These are phyloP conservation scores for Stachybotrys echinatus DNA, from an alignment of 2,329 filamentous ascomycete genomes.

Conservation along the genomic window DNA sequence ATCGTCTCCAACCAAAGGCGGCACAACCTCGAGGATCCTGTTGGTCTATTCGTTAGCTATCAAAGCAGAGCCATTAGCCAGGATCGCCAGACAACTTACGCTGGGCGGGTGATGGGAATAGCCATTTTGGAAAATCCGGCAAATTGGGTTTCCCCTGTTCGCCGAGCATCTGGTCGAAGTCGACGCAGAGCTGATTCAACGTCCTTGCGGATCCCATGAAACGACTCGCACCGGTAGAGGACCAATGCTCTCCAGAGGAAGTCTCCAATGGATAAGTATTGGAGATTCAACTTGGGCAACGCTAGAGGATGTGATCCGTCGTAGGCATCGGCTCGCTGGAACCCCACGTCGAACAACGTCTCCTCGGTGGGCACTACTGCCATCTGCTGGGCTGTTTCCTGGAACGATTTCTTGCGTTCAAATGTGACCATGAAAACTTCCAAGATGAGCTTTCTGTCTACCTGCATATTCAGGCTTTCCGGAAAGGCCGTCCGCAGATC, in stretches of 20 bases:
- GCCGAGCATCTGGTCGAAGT: slow-evolving; percentile 63
- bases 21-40: slow-evolving; percentile 75
- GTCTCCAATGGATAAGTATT: slow-evolving; percentile 91
- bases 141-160: slow-evolving; percentile 66
- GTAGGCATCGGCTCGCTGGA: slow-evolving; percentile 79
- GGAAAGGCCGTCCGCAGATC: slow-evolving; percentile 83
- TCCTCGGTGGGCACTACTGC: slow-evolving; percentile 79
- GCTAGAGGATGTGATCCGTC: slow-evolving; percentile 83
- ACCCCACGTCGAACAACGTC: slow-evolving; percentile 70
- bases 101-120: slow-evolving; percentile 76
- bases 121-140: slow-evolving; percentile 89
- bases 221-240: slow-evolving; percentile 83
- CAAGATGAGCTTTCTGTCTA: slow-evolving; percentile 59
- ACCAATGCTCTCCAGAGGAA: slow-evolving; percentile 95
- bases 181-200: slow-evolving; percentile 78
- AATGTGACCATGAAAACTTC: slow-evolving; percentile 72
- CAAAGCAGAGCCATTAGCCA: not conserved
- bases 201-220: slow-evolving; percentile 90
- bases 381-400: slow-evolving; percentile 68
- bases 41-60: slow-evolving; percentile 5
- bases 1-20: slow-evolving; percentile 75
- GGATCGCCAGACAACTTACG: slow-evolving; percentile 35
- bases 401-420: slow-evolving; percentile 75
- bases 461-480: slow-evolving; percentile 55
- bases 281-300: slow-evolving; percentile 89